A percentile compares a stretch with the other conserved stretches of the same genome.
These are phyloP conservation scores for Leccinum broughii DNA, from an alignment of 768 basidiomycete genomes.

Conservation along the genomic window DNA sequence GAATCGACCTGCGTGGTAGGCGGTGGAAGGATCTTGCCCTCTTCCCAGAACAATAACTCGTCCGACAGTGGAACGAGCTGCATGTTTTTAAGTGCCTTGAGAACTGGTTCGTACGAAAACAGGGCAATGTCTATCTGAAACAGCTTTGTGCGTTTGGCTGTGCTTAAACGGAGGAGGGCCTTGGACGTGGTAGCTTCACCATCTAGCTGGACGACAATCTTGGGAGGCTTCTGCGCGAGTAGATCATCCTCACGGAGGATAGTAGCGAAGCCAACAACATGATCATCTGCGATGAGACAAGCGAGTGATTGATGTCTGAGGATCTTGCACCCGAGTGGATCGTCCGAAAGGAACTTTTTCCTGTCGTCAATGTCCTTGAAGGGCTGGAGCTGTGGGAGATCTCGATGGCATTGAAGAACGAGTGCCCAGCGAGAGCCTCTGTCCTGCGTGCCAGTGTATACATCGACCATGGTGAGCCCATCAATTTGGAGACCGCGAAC, in stretches of 20 bases:
- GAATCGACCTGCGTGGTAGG: constrained; percentile 8
- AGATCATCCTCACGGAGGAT: constrained; percentile 56
- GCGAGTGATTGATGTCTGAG: constrained; percentile 57
- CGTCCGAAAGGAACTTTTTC: constrained; percentile 39
- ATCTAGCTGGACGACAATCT: constrained; percentile 56
- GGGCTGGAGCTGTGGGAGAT: constrained; percentile 39
- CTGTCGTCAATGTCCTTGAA: constrained; percentile 35
- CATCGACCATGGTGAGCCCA: constrained; percentile 38
- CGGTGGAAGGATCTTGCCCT: constrained; percentile 18
- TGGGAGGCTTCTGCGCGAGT: constrained; percentile 47
- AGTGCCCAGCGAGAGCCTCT: constrained; percentile 44
- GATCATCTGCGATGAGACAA: constrained; percentile 50
- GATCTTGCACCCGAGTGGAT: constrained; percentile 36
- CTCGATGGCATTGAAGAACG: constrained; percentile 35
- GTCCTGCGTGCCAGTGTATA: constrained; percentile 37
- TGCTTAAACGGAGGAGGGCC: constrained; percentile 43
- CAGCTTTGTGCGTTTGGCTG: constrained; percentile 38
- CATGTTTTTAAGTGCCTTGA: constrained; percentile 55
- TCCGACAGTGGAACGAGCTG: constrained; percentile 46
- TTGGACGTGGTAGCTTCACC: constrained; percentile 42
- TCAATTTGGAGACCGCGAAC: constrained; percentile 42
- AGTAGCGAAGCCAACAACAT: constrained; percentile 54
- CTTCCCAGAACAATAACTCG: constrained; percentile 58
- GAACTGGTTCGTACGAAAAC: constrained; percentile 63
- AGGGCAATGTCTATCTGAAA: constrained; percentile 63